Evolutionary conservation across 2,329 filamentous ascomycete genomes (phyloP).

Genomic region (Lasiodiplodia theobromae): DNA sequence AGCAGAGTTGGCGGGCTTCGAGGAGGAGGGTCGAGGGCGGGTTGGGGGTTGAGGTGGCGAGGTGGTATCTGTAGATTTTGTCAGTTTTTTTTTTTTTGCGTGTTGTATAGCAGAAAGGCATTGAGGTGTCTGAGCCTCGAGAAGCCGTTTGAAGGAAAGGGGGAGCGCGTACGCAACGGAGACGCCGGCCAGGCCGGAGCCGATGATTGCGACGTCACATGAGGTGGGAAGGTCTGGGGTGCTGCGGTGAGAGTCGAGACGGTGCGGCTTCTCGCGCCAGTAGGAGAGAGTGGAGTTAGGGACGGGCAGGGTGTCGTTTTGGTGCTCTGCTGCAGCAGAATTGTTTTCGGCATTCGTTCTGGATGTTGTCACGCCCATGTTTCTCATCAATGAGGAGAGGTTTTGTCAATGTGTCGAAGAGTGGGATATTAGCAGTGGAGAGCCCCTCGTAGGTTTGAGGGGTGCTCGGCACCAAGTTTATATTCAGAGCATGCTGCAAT

Average conservation of each 20-base stretch:
- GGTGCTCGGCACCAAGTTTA: neutral
- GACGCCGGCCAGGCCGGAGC: constrained; percentile 70
- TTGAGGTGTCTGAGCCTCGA: neutral
- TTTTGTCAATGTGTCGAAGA: neutral
- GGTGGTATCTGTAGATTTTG: neutral
- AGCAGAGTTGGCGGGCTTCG: constrained; percentile 59
- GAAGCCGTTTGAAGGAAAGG: constrained; percentile 40
- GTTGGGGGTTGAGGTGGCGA: constrained; percentile 39
- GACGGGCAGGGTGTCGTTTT: constrained; percentile 34
- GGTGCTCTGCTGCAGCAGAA: neutral
- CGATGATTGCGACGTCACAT: constrained; percentile 62
- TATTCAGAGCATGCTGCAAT: neutral
- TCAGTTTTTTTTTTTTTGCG: no score
- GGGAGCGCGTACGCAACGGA: constrained; percentile 63
- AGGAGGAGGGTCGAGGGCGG: constrained; percentile 42
- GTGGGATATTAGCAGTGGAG: neutral
- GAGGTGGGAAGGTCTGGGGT: constrained; percentile 38
- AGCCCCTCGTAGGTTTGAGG: no score
- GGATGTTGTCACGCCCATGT: neutral
- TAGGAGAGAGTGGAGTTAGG: constrained; percentile 43
- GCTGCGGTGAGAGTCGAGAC: constrained; percentile 39
- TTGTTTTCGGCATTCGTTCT: neutral
- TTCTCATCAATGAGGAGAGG: neutral
- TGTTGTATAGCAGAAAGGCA: neutral
- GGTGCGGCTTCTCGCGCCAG: constrained; percentile 45